Evolutionary conservation across 2,329 filamentous ascomycete genomes (phyloP), one percentile per base, ranked within the genome.

Genomic region (Aureobasidium sp.): DNA sequence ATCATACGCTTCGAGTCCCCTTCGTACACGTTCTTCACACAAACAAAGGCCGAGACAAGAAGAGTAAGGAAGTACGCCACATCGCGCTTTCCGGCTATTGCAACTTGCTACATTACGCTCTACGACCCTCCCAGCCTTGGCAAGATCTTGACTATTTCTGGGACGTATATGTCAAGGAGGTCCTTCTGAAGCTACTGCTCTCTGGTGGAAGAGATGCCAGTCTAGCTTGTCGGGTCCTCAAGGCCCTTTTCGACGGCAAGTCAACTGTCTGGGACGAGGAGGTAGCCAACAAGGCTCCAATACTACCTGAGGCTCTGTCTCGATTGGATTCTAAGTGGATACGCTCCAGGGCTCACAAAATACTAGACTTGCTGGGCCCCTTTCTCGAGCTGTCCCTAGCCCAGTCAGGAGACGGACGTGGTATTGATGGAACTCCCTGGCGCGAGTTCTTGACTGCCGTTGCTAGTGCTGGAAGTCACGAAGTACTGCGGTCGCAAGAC

Each of bases 261-360:
- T 78, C 52, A 74, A 68, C 73, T 69, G 81, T 86, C 4, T 97
- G 91, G 91, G 86, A 84, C 60, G 85, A 89, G 66, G 85, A 89
- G 64, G 85, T 86, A 57, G 86, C 90, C 11, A 79, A 85, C 63
- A 77, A 82, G 3, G 73, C 72, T 6, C 68, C 70, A 12, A 63
- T 66, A 6, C 79, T 86, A 59, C 80, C 86, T 0, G 84, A 86
- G n/a, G 91, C 97, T 63, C 78, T 99, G n/a, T 89, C 91, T 6
- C 78, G 86, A 7, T 77, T 97, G 7, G 91, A 97, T 69, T 81
- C 89, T 5, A 91, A 88, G 77, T 99, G 94, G 94, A 80, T 95
- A 14, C 84, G 93, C 59, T 87, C 84, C 63, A 90, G 90, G 64
- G 78, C 88, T 5, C 71, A 77, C 1, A 81, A 79, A 47, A 81